phyloP scores from a whole-genome alignment of 768 basidiomycete species.

The Daedalea quercina region DNA sequence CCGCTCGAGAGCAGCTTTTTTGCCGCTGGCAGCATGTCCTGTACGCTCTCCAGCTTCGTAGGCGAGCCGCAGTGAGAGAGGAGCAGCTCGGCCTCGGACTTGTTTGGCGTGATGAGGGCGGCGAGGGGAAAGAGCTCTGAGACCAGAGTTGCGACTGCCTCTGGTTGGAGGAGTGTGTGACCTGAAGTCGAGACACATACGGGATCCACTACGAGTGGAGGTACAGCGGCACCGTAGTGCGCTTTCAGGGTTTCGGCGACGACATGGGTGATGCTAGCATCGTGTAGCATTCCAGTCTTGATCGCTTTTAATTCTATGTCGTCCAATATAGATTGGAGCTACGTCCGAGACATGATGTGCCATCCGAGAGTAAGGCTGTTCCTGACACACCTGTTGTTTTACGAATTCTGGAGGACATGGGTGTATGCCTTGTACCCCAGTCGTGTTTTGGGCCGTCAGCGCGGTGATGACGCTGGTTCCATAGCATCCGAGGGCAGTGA shows the following conservation, averaged over 20 bases:
- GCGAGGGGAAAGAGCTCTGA: slow-evolving; percentile 65
- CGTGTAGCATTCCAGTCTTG: slow-evolving; percentile 88
- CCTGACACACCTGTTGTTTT: slow-evolving; percentile 53
- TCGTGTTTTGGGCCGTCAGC: slow-evolving; percentile 85
- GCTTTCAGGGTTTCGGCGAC: slow-evolving; percentile 45
- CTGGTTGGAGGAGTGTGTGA: slow-evolving; percentile 62
- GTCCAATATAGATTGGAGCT: slow-evolving; percentile 66
- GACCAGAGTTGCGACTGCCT: slow-evolving; percentile 56
- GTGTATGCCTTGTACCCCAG: slow-evolving; percentile 72
- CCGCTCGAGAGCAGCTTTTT: slow-evolving; percentile 41
- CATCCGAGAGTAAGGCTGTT: too few relatives aligned
- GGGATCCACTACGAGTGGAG: slow-evolving; percentile 77
- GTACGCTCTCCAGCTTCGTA: slow-evolving; percentile 35
- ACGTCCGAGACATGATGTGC: neutral
- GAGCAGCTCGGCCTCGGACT: slow-evolving; percentile 69
- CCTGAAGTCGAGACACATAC: slow-evolving; percentile 91
- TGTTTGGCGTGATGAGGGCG: slow-evolving; percentile 79
- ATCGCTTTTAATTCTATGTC: slow-evolving; percentile 70
- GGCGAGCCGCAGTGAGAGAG: slow-evolving; percentile 31
- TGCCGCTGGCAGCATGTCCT: slow-evolving; percentile 57
- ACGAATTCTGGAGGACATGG: slow-evolving; percentile 66
- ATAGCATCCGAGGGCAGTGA: slow-evolving; percentile 72
- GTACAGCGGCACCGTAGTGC: slow-evolving; percentile 29
- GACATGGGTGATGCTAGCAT: slow-evolving; percentile 42
- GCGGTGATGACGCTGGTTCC: slow-evolving; percentile 82